Evolutionary conservation across 2,329 filamentous ascomycete genomes (phyloP).

Genomic region (Bipolaris oryzae): DNA sequence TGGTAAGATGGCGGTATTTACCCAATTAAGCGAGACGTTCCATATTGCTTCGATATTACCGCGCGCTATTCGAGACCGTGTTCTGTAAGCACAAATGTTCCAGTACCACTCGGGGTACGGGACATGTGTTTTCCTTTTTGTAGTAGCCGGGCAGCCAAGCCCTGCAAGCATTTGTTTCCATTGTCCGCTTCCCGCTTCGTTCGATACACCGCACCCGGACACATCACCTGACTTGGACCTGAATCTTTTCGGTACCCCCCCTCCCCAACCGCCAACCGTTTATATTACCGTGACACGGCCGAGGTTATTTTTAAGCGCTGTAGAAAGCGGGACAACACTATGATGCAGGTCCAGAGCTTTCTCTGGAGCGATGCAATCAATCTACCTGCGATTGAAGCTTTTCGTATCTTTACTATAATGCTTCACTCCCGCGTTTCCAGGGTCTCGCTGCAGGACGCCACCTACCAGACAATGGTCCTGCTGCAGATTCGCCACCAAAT

Average conservation of each 20-base stretch:
- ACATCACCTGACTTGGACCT: conserved; percentile 37
- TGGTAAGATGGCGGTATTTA: conserved; percentile 39
- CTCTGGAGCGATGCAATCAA: conserved; percentile 25
- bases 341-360: conserved; percentile 28
- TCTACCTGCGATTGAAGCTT: conserved; percentile 39
- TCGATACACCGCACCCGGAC: conserved; percentile 9
- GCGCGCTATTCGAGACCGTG: conserved; percentile 39
- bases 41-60: conserved; percentile 37
- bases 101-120: conserved; percentile 25
- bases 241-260: neutral
- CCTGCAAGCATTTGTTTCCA: conserved; percentile 12
- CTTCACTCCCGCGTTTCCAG: conserved; percentile 20
- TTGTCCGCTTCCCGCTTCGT: neutral
- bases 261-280: conserved; percentile 21
- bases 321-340: conserved; percentile 9
- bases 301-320: conserved; percentile 38
- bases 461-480: conserved; percentile 3
- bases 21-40: conserved; percentile 38
- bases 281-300: conserved; percentile 26
- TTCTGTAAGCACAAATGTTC: conserved; percentile 40
- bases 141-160: neutral
- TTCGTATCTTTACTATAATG: conserved; percentile 42
- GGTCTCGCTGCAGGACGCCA: conserved; percentile 9
- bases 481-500: conserved; percentile 5
- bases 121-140: conserved; percentile 2